A percentile compares a stretch with the other conserved stretches of the same genome.
Conservation (phyloP, 805 yeast species). For the Suhomyces sp. region DNA sequence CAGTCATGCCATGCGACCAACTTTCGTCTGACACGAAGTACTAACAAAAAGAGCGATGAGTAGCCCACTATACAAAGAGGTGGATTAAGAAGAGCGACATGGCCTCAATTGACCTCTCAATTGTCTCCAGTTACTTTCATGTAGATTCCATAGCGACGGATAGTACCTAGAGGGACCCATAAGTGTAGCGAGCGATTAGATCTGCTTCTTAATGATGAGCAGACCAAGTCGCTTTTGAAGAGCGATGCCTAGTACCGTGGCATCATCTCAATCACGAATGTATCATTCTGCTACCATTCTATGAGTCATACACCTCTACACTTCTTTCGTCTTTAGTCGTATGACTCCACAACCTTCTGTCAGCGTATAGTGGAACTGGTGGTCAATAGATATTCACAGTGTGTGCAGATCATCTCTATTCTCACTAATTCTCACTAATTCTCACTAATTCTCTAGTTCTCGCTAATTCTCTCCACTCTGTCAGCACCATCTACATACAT, state of each 20-base stretch:
- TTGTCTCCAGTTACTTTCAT: background rate
- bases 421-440: background rate
- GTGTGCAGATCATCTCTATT: background rate
- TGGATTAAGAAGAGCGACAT: background rate
- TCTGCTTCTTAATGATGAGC: background rate
- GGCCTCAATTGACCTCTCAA: background rate
- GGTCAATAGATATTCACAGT: background rate
- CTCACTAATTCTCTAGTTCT: background rate
- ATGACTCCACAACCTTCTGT: background rate
- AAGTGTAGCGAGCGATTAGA: background rate
- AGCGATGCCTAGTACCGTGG: background rate
- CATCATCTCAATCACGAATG: background rate
- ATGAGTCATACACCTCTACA: background rate
- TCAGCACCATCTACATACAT: background rate
- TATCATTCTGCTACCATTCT: too few species aligned
- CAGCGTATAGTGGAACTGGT: background rate
- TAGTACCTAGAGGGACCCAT: background rate
- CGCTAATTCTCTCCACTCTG: background rate
- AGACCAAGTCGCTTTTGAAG: background rate
- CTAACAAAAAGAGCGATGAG: conserved; percentile 1
- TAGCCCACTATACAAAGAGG: background rate
- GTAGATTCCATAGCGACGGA: background rate
- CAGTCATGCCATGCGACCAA: conserved; percentile 41
- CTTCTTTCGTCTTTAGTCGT: background rate
- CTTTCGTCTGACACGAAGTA: conserved; percentile 16